Base-by-base conservation (phyloP, 1,284 basidiomycete species). In the Melampsora medusae region DNA sequence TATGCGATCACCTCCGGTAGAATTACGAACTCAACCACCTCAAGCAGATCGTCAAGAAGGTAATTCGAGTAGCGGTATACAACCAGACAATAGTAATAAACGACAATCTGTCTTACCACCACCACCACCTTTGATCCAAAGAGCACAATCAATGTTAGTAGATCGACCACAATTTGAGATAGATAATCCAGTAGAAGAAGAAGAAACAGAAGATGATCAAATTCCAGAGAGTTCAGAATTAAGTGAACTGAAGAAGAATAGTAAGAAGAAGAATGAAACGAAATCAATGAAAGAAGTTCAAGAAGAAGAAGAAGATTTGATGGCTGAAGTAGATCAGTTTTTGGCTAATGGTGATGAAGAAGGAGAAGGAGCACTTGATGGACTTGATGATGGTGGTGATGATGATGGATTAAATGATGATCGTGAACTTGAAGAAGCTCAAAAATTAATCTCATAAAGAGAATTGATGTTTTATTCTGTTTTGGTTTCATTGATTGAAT, bases 111-210 rank as follows among this genome's bases (percentile, higher is more conserved):
- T 82, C 59, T 82, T 84, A 77, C 84, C 84, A 75, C 81, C 79
- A 72, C 82, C 84, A 53, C 80, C 80, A 19, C 78, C 80, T 69
- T 88, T 90, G 84, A 87, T 94, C 61, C 87, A 91, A 75, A 90
- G 89, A 0, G 91, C 91, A 28, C 91, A 90, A 77, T 90, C 91
- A 67, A 91, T 91, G 10, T 86, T 94, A 61, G 90, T 94, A 89
- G 91, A 95, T 81, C 86, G 94, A 66, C 92, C 92, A 49, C 90
- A 91, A 78, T 97, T 97, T 83, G 92, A 92, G 2, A 96, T 97
- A 79, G 94, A 97, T 81, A 92, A 93, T 82, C 92, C 90, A 4
- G 90, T 89, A 74, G 88, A 89, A 65, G 84, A 82, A 76, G 91
- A 93, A 79, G 91, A 90, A 19, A 90, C 14, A 12, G 88, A 89